A percentile compares a stretch with the other conserved stretches of the same genome.
Evolutionary conservation across 495 filamentous ascomycete species (phyloP).

Genomic region (Penicillium cosmopolitanum): DNA sequence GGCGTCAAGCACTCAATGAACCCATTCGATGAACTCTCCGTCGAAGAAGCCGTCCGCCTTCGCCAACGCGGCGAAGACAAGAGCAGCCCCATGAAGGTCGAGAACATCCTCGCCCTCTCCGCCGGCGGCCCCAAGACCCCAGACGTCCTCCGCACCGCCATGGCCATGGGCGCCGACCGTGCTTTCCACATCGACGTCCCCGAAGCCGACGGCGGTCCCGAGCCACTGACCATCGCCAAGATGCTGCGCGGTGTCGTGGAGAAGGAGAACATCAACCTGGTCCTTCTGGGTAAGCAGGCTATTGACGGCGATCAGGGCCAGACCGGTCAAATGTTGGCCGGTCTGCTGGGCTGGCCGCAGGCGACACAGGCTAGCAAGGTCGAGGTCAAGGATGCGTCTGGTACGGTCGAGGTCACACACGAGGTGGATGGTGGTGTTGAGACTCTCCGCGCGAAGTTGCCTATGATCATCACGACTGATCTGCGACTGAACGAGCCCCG

Average conservation of each 20-base stretch:
- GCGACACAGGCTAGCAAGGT: constrained; percentile 90
- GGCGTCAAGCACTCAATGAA: constrained; percentile 98
- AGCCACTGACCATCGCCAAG: constrained; percentile 91
- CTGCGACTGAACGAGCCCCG: constrained; percentile 91
- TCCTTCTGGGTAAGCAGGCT: constrained; percentile 94
- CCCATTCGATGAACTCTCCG: constrained; percentile 97
- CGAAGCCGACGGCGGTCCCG: constrained; percentile 60
- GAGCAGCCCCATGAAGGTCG: constrained; percentile 60
- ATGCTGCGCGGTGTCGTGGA: constrained; percentile 76
- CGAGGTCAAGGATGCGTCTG: constrained; percentile 61
- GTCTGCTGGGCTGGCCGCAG: constrained; percentile 87
- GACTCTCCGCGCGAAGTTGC: constrained; percentile 80
- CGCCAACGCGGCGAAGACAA: constrained; percentile 65
- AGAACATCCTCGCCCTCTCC: constrained; percentile 87
- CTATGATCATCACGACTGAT: constrained; percentile 93
- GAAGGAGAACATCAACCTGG: constrained; percentile 83
- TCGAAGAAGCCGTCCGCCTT: constrained; percentile 93
- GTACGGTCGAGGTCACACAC: constrained; percentile 71
- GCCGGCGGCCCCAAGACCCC: constrained; percentile 84
- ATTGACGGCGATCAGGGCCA: constrained; percentile 96
- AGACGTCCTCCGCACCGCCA: constrained; percentile 89
- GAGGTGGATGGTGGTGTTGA: constrained; percentile 97
- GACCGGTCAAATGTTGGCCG: constrained; percentile 98
- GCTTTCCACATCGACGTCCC: constrained; percentile 81
- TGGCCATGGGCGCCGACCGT: constrained; percentile 98